Percentiles rank a stretch among this genome's conserved stretches.
These are phyloP conservation scores for Serendipita indica DNA, from an alignment of 768 basidiomycete species.

Conservation along the genomic window DNA sequence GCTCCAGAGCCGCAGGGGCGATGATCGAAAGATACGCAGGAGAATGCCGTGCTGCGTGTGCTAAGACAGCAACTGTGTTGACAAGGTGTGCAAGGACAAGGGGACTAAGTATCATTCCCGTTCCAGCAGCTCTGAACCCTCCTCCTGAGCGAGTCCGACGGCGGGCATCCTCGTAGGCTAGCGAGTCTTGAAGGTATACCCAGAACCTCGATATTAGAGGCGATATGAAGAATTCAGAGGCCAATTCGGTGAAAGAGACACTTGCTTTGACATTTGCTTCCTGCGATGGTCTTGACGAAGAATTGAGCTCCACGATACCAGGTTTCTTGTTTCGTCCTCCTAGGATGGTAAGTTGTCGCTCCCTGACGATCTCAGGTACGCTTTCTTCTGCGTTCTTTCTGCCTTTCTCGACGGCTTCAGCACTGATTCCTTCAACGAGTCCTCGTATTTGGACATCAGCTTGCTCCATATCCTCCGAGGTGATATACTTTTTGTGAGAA, in stretches of 20 bases:
- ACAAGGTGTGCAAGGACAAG: conserved; percentile 63
- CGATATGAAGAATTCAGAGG: conserved; percentile 76
- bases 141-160: conserved; percentile 37
- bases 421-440: conserved; percentile 49
- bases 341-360: conserved; percentile 56
- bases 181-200: conserved; percentile 78
- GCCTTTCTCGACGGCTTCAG: conserved; percentile 44
- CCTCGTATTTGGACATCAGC: conserved; percentile 31
- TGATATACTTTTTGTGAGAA: conserved; percentile 56
- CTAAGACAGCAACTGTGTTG: conserved; percentile 57
- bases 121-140: conserved; percentile 39
- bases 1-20: conserved; percentile 67
- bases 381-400: conserved; percentile 39
- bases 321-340: background rate
- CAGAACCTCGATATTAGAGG: conserved; percentile 92
- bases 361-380: conserved; percentile 49
- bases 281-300: conserved; percentile 10
- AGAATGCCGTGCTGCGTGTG: conserved; percentile 70
- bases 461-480: conserved; percentile 23
- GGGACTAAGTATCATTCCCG: conserved; percentile 69
- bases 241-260: conserved; percentile 47
- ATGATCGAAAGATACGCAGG: conserved; percentile 67
- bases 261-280: conserved; percentile 12
- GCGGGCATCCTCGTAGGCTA: conserved; percentile 54
- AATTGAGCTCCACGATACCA: conserved; percentile 29